Conservation (phyloP, 129 eudicot species). For the Flaveria bidentis region DNA sequence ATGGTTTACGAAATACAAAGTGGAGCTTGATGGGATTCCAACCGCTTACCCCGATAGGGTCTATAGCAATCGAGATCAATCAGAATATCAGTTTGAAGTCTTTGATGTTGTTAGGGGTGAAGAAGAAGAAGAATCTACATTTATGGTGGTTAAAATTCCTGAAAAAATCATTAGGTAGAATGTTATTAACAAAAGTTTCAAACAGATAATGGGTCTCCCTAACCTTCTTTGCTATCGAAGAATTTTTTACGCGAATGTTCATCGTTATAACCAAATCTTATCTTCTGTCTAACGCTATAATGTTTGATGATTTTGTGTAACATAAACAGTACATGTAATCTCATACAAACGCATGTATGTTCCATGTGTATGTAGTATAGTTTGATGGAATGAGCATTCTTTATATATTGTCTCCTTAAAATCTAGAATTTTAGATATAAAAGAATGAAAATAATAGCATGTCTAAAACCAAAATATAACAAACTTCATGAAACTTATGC, state of each 20-base stretch:
- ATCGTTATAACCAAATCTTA: conserved; percentile 13
- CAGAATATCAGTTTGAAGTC: not conserved
- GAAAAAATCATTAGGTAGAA: conserved; percentile 27
- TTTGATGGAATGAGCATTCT: too few relatives aligned
- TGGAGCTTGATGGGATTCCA: conserved; percentile 15
- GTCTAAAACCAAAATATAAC: too few relatives aligned
- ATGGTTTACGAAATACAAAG: conserved; percentile 29
- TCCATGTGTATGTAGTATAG: too few relatives aligned
- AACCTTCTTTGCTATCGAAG: not conserved
- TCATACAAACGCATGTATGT: too few relatives aligned
- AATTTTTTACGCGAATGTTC: not conserved
- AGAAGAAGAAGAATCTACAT: conserved; percentile 36
- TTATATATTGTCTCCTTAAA: too few relatives aligned
- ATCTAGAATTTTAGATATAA: too few relatives aligned
- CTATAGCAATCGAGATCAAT: not conserved
- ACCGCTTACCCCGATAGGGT: not conserved
- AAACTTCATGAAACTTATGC: too few relatives aligned
- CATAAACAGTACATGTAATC: too few relatives aligned
- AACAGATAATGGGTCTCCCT: conserved; percentile 9
- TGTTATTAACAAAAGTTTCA: conserved; percentile 31
- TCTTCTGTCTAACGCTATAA: not conserved
- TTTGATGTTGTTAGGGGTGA: conserved; percentile 32
- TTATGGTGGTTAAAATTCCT: conserved; percentile 34
- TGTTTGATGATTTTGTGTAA: too few relatives aligned
- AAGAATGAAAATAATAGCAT: too few relatives aligned